These are phyloP conservation scores for Vigna reflexopilosa DNA, from an alignment of 306 rosid species.

Conservation along the genomic window DNA sequence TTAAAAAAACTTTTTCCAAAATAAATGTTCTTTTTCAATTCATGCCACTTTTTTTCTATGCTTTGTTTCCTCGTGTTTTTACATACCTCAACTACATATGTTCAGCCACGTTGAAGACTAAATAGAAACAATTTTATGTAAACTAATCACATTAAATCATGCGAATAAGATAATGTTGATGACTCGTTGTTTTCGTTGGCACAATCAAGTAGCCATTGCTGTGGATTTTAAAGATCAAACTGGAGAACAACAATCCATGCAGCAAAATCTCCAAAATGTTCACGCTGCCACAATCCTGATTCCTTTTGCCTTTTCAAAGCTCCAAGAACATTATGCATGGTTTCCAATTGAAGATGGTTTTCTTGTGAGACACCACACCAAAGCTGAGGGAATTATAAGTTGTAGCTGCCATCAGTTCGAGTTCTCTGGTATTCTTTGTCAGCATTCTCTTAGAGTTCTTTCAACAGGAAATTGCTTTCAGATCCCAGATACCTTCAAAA, in stretches of 20 bases:
- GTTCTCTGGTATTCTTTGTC: constrained; percentile 92
- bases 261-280: constrained; percentile 96
- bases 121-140: too few species aligned
- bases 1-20: too few species aligned
- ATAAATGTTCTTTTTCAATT: too few species aligned
- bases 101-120: too few species aligned
- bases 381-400: constrained; percentile 84
- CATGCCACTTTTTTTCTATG: too few species aligned
- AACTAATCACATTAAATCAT: too few species aligned
- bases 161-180: too few species aligned
- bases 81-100: too few species aligned
- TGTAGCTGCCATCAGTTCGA: constrained; percentile 96
- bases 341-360: constrained; percentile 87
- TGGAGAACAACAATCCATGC: constrained; percentile 98
- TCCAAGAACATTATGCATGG: constrained; percentile 93
- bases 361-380: constrained; percentile 96
- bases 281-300: constrained; percentile 88
- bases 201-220: constrained; percentile 84
- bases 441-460: constrained; percentile 91
- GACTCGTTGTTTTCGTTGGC: too few species aligned
- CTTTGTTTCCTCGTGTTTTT: too few species aligned
- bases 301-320: constrained; percentile 93
- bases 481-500: constrained; percentile 62
- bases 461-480: constrained; percentile 96
- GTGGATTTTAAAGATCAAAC: constrained; percentile 97